Base-by-base conservation (phyloP, 805 yeast species). In the Candida sithepensis region DNA sequence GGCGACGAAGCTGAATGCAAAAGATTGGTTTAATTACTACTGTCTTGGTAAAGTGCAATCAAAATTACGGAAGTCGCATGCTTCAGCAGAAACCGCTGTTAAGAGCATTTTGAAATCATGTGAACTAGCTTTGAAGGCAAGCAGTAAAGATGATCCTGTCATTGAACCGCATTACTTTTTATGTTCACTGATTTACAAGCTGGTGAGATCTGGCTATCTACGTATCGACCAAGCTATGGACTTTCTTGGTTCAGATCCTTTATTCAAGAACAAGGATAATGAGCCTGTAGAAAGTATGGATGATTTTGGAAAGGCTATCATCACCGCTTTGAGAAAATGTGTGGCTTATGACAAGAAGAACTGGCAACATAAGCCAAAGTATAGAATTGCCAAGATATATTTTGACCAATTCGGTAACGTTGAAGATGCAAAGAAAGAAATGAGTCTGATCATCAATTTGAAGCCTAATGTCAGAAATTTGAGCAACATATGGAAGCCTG, bases 401-500 rank as follows among this genome's bases (percentile, higher is more conserved):
- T 74, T 68, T 44, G 79, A 81, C 2, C 84, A 81, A 3, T 72
- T 79, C 36, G 64, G 72, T 1, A 81, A 86, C 47, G 52, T 67
- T 7, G 65, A 67, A 2, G 71, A 68, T 0, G 94, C 97, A 0
- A 71, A 73, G 41, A 75, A 75, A 12, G 88, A 85, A 53, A 79
- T 92, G 78, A 70, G 78, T 1, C 60, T 72, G 0, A 68, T 89
- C 16, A 77, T 91, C 44, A 74, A 86, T 7, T 64, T 88, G 42
- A 87, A 82, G 54, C 73, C 89, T 0, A 74, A 79, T 2, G 79
- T 81, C 39, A 86, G 89, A 59, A 80, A 84, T 10, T 73, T 94
- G 34, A 80, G 91, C 1, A 85, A 81, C 54, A 87, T 94, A 48
- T 94, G 99, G 98, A 89, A 89, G 56, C 96, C 97, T 0, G 96